Evolutionary conservation across 2,329 filamentous ascomycete species (phyloP), one percentile per base, ranked within the genome.

Genomic region (Cercospora janseana): DNA sequence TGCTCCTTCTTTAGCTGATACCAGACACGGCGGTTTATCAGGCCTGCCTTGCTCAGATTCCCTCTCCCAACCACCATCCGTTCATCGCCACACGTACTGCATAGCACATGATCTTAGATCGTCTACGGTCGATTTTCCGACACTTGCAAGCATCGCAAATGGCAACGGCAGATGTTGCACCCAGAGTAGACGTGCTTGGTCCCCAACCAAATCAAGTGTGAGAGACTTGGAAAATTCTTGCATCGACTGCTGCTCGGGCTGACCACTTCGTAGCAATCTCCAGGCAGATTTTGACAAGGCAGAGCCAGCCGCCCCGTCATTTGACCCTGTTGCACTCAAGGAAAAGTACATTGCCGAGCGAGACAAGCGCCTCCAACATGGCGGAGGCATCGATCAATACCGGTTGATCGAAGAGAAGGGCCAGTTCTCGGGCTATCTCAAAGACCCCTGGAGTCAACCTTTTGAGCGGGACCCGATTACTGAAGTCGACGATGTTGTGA

Each of bases 331-430:
- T 8, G 48, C 48, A 21, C 48, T 59, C 26, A 59, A 58, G 37
- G 51, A 60, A 18, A 60, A 53, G 27, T 60, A 60, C 24, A 20
- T 55, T 7, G 53, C 48, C 12, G 57, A 60, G 23, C 45, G 57
- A 45, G 55, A 60, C 40, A 56, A 43, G 37, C 55, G 57, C 34
- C 29, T 60, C n/a, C 31, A 52, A 23, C 34, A 51, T 32, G 53
- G 51, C 10, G 51, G 51, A 20, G 57, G 55, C 7, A 58, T 60
- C 32, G 46, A 58, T 21, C 57, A 60, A 35, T 60, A 60, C 29
- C 49, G 41, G 6, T 44, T 58, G 6, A 54, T 60, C 16, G 57
- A 60, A n/a, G 48, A 56, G 13, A 38, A 46, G 15, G 50, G 50
- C 37, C 41, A 47, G 23, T 60, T 60, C 46, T 38, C 51, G 5